phyloP scores from a whole-genome alignment of 371 early-diverging fungal genomes.

The Gilbertella persicaria region DNA sequence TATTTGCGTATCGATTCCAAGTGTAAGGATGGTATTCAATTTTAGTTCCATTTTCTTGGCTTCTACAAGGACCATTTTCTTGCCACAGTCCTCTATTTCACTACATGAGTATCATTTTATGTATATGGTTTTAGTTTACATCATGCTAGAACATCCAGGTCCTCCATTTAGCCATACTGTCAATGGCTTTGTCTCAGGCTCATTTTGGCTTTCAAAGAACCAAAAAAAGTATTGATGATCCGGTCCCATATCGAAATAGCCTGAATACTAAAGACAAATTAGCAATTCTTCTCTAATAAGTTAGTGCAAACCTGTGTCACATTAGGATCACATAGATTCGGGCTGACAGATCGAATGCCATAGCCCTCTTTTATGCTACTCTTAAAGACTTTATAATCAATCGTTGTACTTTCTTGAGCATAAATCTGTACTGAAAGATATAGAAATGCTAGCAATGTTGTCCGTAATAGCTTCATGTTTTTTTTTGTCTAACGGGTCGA shows the following conservation, averaged over 20 bases:
- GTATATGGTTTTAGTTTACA: constrained; percentile 17
- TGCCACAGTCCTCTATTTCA: constrained; percentile 75
- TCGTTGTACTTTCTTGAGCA: background rate
- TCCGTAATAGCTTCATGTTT: too few species aligned
- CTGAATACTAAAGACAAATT: constrained; percentile 33
- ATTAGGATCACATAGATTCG: constrained; percentile 27
- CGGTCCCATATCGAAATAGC: constrained; percentile 63
- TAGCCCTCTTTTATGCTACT: constrained; percentile 3
- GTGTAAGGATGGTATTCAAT: constrained; percentile 58
- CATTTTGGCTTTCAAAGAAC: constrained; percentile 79
- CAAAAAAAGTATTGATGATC: constrained; percentile 81
- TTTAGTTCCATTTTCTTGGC: constrained; percentile 52
- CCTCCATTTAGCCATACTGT: constrained; percentile 83
- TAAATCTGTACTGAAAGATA: background rate
- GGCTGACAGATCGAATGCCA: constrained; percentile 15
- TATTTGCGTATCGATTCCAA: constrained; percentile 80
- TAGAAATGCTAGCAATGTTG: background rate
- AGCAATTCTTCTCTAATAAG: background rate
- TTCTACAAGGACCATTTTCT: constrained; percentile 76
- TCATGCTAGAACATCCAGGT: constrained; percentile 80
- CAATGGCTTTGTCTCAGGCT: constrained; percentile 63
- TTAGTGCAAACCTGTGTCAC: constrained; percentile 35
- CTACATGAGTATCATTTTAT: background rate
- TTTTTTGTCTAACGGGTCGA: too few species aligned
- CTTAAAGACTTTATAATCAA: background rate